Conservation (phyloP, 2,329 filamentous ascomycete genomes). For the Colletotrichum sojae region DNA sequence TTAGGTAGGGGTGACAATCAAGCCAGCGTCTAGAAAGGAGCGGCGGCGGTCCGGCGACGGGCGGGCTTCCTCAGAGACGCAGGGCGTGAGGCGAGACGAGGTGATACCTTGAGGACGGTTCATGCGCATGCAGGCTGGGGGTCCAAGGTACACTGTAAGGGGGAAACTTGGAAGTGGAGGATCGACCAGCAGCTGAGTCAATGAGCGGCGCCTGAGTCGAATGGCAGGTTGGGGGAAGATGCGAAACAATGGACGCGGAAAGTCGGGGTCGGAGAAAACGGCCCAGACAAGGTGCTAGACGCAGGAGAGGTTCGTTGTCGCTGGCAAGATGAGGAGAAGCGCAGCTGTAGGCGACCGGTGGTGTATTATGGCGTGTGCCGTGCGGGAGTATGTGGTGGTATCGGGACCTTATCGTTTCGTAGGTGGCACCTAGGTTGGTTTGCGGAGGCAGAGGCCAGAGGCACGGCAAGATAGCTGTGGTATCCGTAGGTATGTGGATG, state of each 20-base stretch:
- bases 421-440: constrained; percentile 17
- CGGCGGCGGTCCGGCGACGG: background rate
- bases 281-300: constrained; percentile 31
- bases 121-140: constrained; percentile 38
- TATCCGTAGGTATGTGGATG: background rate
- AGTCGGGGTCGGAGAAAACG: constrained; percentile 13
- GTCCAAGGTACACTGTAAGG: constrained; percentile 24
- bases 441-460: constrained; percentile 6
- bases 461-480: constrained; percentile 3
- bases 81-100: constrained; percentile 32
- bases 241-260: constrained; percentile 35
- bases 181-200: constrained; percentile 28
- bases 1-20: constrained; percentile 24
- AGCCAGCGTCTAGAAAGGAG: constrained; percentile 25
- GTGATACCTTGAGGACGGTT: constrained; percentile 32
- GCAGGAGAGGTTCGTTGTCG: constrained; percentile 25
- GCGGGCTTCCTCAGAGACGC: constrained; percentile 29
- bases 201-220: constrained; percentile 21
- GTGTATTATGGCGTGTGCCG: constrained; percentile 3
- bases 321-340: constrained; percentile 21
- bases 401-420: constrained; percentile 4
- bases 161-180: constrained; percentile 33
- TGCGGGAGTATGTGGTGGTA: constrained; percentile 21
- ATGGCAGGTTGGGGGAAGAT: constrained; percentile 17
- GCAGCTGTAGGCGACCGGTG: constrained; percentile 29